These are phyloP conservation scores for Salinomyces thailandicus DNA, from an alignment of 2,329 filamentous ascomycete genomes.

Conservation along the genomic window DNA sequence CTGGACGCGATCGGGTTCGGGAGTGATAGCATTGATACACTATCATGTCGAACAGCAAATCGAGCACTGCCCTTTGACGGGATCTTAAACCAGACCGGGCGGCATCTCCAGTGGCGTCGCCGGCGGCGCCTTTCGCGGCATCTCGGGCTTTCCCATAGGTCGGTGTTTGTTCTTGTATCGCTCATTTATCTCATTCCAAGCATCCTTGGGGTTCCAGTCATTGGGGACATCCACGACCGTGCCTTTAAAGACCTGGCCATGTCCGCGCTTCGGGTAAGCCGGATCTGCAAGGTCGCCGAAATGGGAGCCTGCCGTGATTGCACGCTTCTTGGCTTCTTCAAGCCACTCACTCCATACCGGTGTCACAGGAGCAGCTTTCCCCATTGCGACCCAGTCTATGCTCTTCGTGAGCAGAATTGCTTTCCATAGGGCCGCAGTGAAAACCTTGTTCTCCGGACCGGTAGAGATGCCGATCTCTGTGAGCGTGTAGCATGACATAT, in stretches of 20 bases:
- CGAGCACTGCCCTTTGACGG: no score
- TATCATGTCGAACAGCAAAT: no score
- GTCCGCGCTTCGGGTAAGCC: conserved; percentile 1
- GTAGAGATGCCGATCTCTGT: conserved; percentile 24
- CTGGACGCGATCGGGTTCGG: no score
- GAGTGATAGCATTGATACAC: no score
- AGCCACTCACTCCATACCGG: conserved; percentile 19
- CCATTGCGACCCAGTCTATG: conserved; percentile 32
- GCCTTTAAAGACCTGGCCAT: conserved; percentile 1
- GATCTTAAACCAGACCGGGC: no score
- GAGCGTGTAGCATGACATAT: conserved; percentile 36
- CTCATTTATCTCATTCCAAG: conserved; percentile 12
- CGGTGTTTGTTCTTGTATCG: neutral
- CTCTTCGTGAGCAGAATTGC: conserved; percentile 37
- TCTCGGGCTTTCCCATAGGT: no score
- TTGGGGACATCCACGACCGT: conserved; percentile 8
- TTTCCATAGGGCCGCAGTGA: conserved; percentile 41
- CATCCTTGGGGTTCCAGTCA: conserved; percentile 13
- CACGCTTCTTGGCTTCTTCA: conserved; percentile 9
- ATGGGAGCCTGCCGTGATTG: conserved; percentile 1
- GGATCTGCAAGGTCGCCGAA: neutral
- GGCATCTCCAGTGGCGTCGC: no score
- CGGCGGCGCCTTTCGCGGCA: no score
- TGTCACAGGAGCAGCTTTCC: conserved; percentile 13
- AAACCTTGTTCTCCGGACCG: conserved; percentile 26